Percentiles rank a stretch among this genome's conserved stretches.
These are phyloP conservation scores for Leptosphaerulina australis DNA, from an alignment of 2,329 filamentous ascomycete genomes.

Conservation along the genomic window DNA sequence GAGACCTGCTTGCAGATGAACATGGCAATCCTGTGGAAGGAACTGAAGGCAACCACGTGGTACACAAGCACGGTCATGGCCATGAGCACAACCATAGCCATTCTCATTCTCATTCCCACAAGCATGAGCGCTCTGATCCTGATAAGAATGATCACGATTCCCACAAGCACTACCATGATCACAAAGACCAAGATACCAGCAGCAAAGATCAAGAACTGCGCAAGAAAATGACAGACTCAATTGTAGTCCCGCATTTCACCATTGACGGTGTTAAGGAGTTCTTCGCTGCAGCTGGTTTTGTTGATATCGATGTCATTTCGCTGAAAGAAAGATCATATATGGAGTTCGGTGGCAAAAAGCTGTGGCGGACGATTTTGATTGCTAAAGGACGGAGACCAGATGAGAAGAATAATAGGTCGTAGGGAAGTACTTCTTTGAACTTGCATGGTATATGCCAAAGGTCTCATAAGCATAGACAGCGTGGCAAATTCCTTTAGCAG, in stretches of 20 bases:
- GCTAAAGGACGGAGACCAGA: constrained; percentile 57
- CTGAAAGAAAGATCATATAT: constrained; percentile 60
- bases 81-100: constrained; percentile 24
- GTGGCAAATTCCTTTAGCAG: too few relatives aligned
- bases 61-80: constrained; percentile 25
- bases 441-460: too few relatives aligned
- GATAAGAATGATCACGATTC: constrained; percentile 14
- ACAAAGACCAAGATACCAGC: constrained; percentile 14
- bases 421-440: too few relatives aligned
- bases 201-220: constrained; percentile 19
- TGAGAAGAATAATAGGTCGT: too few relatives aligned
- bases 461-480: too few relatives aligned
- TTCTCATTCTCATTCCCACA: constrained; percentile 23
- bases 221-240: constrained; percentile 55
- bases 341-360: constrained; percentile 44
- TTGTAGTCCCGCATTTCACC: constrained; percentile 71
- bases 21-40: constrained; percentile 30
- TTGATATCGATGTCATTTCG: constrained; percentile 63
- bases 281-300: constrained; percentile 66
- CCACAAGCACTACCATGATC: constrained; percentile 19
- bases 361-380: constrained; percentile 57
- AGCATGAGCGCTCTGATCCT: constrained; percentile 16
- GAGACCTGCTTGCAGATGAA: constrained; percentile 37
- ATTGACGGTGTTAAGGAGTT: constrained; percentile 63
- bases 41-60: constrained; percentile 34